phyloP scores from a whole-genome alignment of 495 filamentous ascomycete species.

The Penicillium argentinense region DNA sequence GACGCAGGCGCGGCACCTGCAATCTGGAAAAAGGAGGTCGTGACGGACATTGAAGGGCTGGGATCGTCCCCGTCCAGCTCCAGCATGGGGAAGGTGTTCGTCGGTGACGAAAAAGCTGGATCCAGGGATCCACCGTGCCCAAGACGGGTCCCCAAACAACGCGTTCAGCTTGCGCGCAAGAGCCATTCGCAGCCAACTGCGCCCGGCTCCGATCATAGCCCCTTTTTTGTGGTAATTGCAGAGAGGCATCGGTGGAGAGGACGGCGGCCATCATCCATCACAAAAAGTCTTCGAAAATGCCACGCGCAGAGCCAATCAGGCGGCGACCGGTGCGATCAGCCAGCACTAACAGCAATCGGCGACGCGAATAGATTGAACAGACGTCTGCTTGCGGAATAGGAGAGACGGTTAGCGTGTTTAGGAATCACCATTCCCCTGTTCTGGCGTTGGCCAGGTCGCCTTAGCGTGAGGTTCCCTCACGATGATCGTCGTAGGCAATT shows the following conservation, averaged over 20 bases:
- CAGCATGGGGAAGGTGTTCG: slow-evolving; percentile 26
- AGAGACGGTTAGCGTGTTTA: slow-evolving; percentile 28
- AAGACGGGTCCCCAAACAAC: slow-evolving; percentile 16
- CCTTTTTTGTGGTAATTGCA: slow-evolving; percentile 5
- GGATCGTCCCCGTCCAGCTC: slow-evolving; percentile 9
- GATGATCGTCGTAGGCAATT: slow-evolving; percentile 35
- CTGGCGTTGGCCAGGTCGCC: slow-evolving; percentile 12
- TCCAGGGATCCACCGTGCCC: slow-evolving; percentile 17
- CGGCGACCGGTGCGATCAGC: not conserved
- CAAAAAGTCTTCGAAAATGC: not conserved
- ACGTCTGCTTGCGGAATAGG: slow-evolving; percentile 15
- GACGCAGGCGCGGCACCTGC: not conserved
- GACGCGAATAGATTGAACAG: slow-evolving; percentile 20
- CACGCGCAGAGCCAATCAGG: slow-evolving; percentile 13
- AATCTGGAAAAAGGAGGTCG: slow-evolving; percentile 8
- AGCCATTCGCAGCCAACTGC: not conserved
- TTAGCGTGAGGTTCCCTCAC: slow-evolving; percentile 21
- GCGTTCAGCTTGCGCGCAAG: slow-evolving; percentile 10
- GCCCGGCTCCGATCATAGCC: slow-evolving; percentile 4
- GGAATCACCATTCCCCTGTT: slow-evolving; percentile 13
- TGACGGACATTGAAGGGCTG: not conserved
- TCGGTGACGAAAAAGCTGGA: slow-evolving; percentile 12
- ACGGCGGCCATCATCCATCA: not conserved
- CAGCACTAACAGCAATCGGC: not conserved
- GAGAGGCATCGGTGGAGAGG: not conserved